Percentiles rank a stretch among this genome's conserved stretches.
Evolutionary conservation across 305 asterid genomes (phyloP).

Genomic region (Ilex paraguariensis): DNA sequence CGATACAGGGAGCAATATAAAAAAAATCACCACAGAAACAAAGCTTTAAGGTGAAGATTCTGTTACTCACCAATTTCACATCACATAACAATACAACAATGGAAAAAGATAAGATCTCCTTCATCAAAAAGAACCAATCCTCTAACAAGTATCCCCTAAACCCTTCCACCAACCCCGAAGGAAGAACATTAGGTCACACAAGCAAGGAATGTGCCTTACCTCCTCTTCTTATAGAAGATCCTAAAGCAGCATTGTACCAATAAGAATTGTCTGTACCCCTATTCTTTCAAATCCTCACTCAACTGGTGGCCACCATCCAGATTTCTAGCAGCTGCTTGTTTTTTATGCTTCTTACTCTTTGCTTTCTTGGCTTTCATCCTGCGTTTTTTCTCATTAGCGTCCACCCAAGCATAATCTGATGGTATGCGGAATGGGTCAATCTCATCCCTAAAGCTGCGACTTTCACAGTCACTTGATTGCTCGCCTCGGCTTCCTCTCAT

Average conservation of each 20-base stretch:
- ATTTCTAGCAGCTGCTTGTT: conserved; percentile 2
- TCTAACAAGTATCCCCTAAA: not conserved
- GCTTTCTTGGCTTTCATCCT: conserved; percentile 67
- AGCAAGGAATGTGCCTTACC: not conserved
- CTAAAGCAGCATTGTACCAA: no score
- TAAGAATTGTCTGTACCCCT: no score
- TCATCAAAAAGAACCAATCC: no score
- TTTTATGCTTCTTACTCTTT: no score
- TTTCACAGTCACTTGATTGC: no score
- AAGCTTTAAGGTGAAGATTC: conserved; percentile 12
- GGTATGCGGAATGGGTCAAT: conserved; percentile 93
- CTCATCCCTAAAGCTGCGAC: conserved; percentile 7
- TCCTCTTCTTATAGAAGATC: not conserved
- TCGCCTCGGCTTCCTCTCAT: no score
- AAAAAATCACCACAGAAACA: conserved; percentile 7
- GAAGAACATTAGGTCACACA: no score
- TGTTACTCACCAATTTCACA: conserved; percentile 17
- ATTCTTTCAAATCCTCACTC: no score
- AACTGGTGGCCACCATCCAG: no score
- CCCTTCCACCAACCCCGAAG: not conserved
- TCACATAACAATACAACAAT: conserved; percentile 42
- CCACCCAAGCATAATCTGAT: conserved; percentile 88
- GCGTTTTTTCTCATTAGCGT: conserved; percentile 90
- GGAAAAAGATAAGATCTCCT: conserved; percentile 11
- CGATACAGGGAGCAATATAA: no score